A percentile compares a stretch with the other conserved stretches of the same genome.
These are phyloP conservation scores for Gossypium davidsonii DNA, from an alignment of 441 rosid species.

Conservation along the genomic window DNA sequence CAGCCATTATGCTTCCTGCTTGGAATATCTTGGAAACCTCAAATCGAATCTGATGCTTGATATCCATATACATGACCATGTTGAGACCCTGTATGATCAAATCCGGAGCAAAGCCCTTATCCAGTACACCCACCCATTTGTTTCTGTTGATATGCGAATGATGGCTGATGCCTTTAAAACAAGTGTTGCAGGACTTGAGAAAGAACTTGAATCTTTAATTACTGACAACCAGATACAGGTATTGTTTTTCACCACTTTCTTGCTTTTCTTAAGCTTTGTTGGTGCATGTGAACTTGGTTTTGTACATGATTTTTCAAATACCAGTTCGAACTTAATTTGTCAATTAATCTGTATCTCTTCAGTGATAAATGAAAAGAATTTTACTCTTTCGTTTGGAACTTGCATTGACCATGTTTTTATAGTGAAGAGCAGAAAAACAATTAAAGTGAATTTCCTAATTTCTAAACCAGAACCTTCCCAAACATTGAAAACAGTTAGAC, in stretches of 20 bases:
- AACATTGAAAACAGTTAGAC: neutral
- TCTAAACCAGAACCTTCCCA: neutral
- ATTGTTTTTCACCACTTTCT: neutral
- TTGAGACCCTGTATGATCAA: conserved; percentile 76
- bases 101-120: conserved; percentile 91
- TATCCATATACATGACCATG: conserved; percentile 87
- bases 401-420: neutral
- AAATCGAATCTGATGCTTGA: conserved; percentile 78
- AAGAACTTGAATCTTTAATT: conserved; percentile 85
- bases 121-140: conserved; percentile 95
- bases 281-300: neutral
- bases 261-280: neutral
- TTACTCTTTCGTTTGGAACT: neutral
- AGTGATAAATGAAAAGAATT: neutral
- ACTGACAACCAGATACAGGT: conserved; percentile 95
- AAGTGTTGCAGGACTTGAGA: conserved; percentile 67
- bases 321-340: neutral
- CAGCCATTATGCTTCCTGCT: conserved; percentile 92
- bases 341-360: neutral
- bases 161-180: conserved; percentile 98
- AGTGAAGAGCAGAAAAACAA: neutral
- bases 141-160: conserved; percentile 85
- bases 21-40: conserved; percentile 83
- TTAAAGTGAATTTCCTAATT: neutral
- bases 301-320: neutral